Base-by-base conservation (phyloP, 176 grass and related monocot species). In the Elaeis guineensis region DNA sequence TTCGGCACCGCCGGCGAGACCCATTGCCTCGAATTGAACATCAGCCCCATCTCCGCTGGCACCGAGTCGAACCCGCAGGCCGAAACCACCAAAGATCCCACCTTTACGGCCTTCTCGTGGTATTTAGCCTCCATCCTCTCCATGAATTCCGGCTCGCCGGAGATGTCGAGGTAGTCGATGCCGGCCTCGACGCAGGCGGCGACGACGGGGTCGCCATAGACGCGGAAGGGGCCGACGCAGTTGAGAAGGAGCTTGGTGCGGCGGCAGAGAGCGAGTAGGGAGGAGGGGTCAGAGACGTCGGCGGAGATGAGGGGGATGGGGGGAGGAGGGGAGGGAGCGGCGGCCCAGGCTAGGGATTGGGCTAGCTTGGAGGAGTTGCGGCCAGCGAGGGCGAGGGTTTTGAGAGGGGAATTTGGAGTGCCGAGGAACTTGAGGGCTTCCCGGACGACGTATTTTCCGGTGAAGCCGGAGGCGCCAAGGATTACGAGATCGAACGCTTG, bases 401-500 rank as follows among this genome's bases (percentile, higher is more conserved):
- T 75, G 20, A 89, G 63, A 29, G 81, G 78, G 53, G 69, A 72
- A 50, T 21, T 50, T 17, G 76, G 67, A 75, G 39, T 16, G 21
- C 72, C 75, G 20, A 90, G 74, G 58, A 87, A 90, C 69, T 84
- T 95, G 49, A 95, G 77, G 0, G 77, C 75, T 76, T 95, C 90
- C 11, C 90, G 86, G 50, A 95, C 62, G 59, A 87, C 90, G 74
- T 90, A 87, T 71, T 86, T 83, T 16, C 90, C 83, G 0, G 90
- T 95, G 90, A 90, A 95, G 52, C 90, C 90, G 20, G 90, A 95
- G 23, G 90, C 90, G 16, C 90, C 90, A 48, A 95, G 72, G 71
- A 95, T 87, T 67, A 95, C 73, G 25, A 95, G 65, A 61, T 90
- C 86, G 83, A 89, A 89, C 2, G 8, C 9, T 44, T 12, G 35